These are phyloP conservation scores for Diaporthe longicolla DNA, from an alignment of 2,329 filamentous ascomycete genomes.

Conservation along the genomic window DNA sequence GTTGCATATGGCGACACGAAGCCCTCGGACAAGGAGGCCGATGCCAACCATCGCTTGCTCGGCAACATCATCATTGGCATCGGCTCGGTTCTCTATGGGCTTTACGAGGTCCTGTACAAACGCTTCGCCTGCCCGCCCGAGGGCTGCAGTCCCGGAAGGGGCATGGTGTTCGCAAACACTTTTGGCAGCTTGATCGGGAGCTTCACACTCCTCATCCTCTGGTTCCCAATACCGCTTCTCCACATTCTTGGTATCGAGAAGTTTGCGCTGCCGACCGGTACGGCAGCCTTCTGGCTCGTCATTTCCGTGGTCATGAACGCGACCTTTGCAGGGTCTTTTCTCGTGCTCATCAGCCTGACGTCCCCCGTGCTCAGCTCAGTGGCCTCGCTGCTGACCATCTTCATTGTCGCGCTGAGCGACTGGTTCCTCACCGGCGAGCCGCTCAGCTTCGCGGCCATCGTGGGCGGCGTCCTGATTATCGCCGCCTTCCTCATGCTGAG, in stretches of 20 bases:
- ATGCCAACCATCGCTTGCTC: conserved; percentile 76
- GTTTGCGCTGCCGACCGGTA: conserved; percentile 85
- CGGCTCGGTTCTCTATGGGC: conserved; percentile 92
- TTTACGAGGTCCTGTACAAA: conserved; percentile 99
- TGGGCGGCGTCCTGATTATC: conserved; percentile 90
- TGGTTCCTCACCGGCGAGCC: conserved; percentile 86
- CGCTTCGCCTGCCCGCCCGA: conserved; percentile 92
- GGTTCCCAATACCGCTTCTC: conserved; percentile 90
- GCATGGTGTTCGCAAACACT: conserved; percentile 94
- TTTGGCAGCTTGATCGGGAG: conserved; percentile 89
- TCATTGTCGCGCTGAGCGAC: conserved; percentile 93
- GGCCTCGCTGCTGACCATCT: conserved; percentile 94
- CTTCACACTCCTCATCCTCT: conserved; percentile 89
- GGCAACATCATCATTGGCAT: conserved; percentile 94
- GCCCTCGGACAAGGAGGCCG: conserved; percentile 47
- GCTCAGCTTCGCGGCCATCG: conserved; percentile 80
- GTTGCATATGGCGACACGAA: conserved; percentile 90
- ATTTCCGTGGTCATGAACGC: conserved; percentile 90
- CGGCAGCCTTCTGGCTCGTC: conserved; percentile 83
- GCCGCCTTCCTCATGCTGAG: conserved; percentile 88
- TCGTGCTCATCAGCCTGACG: conserved; percentile 92
- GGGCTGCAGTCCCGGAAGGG: conserved; percentile 85
- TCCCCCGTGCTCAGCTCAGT: conserved; percentile 94
- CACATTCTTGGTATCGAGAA: conserved; percentile 83
- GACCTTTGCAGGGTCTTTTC: conserved; percentile 91